A percentile compares a stretch with the other conserved stretches of the same genome.
Conservation (phyloP, 768 basidiomycete genomes). For the Bullera alba region DNA sequence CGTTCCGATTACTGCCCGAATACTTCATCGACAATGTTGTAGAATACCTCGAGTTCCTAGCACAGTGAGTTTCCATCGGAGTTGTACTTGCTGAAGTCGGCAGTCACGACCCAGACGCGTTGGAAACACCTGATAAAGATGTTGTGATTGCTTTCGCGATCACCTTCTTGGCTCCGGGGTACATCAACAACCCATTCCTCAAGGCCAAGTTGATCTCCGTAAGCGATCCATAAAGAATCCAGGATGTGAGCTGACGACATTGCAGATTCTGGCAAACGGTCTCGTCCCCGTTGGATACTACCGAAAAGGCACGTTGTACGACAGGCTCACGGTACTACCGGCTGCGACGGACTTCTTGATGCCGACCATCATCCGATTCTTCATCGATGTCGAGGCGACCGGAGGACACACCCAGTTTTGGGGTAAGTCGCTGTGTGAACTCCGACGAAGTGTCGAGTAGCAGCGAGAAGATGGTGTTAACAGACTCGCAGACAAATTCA, state of each 20-base stretch:
- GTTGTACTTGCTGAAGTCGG: not conserved
- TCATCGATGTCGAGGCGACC: constrained; percentile 96
- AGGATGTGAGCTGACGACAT: not conserved
- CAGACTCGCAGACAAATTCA: constrained; percentile 21
- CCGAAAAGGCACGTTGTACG: constrained; percentile 58
- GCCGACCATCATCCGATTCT: constrained; percentile 85
- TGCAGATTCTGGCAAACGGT: constrained; percentile 40
- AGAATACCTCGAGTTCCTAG: constrained; percentile 76
- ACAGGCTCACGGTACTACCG: constrained; percentile 73
- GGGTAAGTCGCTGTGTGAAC: constrained; percentile 61
- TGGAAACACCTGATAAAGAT: constrained; percentile 75
- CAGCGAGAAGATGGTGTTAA: no score
- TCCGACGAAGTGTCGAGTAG: not conserved
- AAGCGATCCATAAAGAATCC: constrained; percentile 21
- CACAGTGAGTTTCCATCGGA: constrained; percentile 54
- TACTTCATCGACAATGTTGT: constrained; percentile 90
- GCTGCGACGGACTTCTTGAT: constrained; percentile 82
- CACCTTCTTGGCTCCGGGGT: constrained; percentile 92
- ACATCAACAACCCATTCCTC: constrained; percentile 97
- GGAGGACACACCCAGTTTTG: constrained; percentile 98
- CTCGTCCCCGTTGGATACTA: constrained; percentile 41
- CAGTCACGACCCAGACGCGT: constrained; percentile 59
- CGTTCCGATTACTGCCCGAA: constrained; percentile 84
- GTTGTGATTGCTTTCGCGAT: constrained; percentile 80
- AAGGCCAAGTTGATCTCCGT: constrained; percentile 95